These are phyloP conservation scores for Trichoderma lentiforme DNA, from an alignment of 2,329 filamentous ascomycete species.

Conservation along the genomic window DNA sequence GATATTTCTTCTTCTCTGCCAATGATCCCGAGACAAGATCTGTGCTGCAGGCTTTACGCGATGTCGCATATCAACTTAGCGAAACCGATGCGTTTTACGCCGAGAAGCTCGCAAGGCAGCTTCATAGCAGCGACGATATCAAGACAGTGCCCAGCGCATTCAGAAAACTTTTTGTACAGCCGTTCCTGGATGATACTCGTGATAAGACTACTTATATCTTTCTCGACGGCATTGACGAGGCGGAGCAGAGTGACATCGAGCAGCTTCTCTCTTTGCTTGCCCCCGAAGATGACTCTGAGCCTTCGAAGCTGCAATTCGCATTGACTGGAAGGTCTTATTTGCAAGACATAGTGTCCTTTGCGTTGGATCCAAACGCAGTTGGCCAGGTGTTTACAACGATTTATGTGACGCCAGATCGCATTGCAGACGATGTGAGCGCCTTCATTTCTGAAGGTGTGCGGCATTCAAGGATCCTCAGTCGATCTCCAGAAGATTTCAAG, in stretches of 20 bases:
- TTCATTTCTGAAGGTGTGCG: slow-evolving; percentile 43
- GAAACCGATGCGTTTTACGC: slow-evolving; percentile 44
- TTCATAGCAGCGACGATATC: slow-evolving; percentile 40
- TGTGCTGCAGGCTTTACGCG: slow-evolving; percentile 43
- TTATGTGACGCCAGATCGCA: slow-evolving; percentile 42
- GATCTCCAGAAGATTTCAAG: slow-evolving; percentile 32
- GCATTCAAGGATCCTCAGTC: slow-evolving; percentile 37
- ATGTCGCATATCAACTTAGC: slow-evolving; percentile 46
- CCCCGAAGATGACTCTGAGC: slow-evolving; percentile 22
- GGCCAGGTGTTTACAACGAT: slow-evolving; percentile 38
- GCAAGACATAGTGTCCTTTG: slow-evolving; percentile 35
- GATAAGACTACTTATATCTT: slow-evolving; percentile 41
- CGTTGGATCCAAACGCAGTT: slow-evolving; percentile 32
- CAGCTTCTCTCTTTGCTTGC: slow-evolving; percentile 37
- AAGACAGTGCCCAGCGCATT: slow-evolving; percentile 44
- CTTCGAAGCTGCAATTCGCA: slow-evolving; percentile 35
- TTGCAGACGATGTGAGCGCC: slow-evolving; percentile 39
- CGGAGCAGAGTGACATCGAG: slow-evolving; percentile 36
- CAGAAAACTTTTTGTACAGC: slow-evolving; percentile 39
- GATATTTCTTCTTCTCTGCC: slow-evolving; percentile 48
- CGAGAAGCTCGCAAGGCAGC: slow-evolving; percentile 37
- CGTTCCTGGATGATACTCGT: slow-evolving; percentile 33
- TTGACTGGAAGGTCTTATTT: slow-evolving; percentile 43
- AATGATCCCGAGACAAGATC: slow-evolving; percentile 45
- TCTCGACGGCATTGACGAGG: slow-evolving; percentile 47